phyloP scores from a whole-genome alignment of 2,329 filamentous ascomycete species.

The Paradendryphiella salina region DNA sequence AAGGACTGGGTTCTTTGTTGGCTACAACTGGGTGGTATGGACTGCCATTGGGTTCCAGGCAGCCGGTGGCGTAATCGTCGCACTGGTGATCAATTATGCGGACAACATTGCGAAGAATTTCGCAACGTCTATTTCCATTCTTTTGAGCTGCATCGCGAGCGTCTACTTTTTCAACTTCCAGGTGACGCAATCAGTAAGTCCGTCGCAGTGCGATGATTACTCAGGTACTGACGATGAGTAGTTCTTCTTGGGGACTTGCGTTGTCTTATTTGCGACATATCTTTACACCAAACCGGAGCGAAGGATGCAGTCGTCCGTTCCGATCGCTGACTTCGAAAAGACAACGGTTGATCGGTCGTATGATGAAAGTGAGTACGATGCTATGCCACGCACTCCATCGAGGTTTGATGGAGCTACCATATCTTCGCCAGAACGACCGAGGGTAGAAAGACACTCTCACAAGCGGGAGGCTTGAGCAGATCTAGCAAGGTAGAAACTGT shows the following conservation, averaged over 20 bases:
- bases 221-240: conserved; percentile 45
- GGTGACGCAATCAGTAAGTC: conserved; percentile 57
- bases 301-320: conserved; percentile 59
- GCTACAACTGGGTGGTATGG: conserved; percentile 94
- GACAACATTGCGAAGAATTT: conserved; percentile 95
- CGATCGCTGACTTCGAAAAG: conserved; percentile 77
- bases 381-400: conserved; percentile 15
- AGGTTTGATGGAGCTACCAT: conserved; percentile 14
- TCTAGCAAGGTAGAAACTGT: background rate
- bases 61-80: conserved; percentile 79
- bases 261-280: conserved; percentile 82
- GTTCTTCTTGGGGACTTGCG: conserved; percentile 78
- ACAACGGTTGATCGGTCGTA: conserved; percentile 58
- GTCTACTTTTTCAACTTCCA: conserved; percentile 82
- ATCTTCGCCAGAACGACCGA: conserved; percentile 32
- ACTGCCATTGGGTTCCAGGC: conserved; percentile 80
- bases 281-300: conserved; percentile 74
- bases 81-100: conserved; percentile 77
- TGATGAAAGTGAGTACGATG: conserved; percentile 10
- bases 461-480: conserved; percentile 32
- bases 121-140: conserved; percentile 87
- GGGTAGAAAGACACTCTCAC: conserved; percentile 23
- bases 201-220: background rate
- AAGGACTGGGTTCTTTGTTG: conserved; percentile 86
- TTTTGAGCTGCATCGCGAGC: conserved; percentile 83